Evolutionary conservation across 2,329 filamentous ascomycete genomes (phyloP).

Genomic region (Escovopsis sp.): DNA sequence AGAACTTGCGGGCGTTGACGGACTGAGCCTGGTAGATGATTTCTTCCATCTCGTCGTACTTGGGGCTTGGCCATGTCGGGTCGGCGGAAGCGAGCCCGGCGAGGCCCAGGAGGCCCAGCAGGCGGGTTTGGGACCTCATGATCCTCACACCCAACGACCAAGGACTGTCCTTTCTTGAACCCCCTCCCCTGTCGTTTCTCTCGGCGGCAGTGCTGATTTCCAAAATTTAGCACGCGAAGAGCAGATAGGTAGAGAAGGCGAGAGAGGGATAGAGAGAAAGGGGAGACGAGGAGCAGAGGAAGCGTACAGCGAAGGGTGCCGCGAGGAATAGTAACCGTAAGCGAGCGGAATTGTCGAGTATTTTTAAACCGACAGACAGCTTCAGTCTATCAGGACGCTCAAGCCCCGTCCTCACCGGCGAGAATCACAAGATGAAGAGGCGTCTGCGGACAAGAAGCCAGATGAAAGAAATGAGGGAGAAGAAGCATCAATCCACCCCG

Average conservation of each 20-base stretch:
- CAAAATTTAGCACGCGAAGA: too few species aligned
- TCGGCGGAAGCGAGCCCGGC: slow-evolving; percentile 24
- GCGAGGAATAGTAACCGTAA: neutral
- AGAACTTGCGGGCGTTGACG: slow-evolving; percentile 39
- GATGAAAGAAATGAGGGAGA: too few species aligned
- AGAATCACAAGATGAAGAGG: too few species aligned
- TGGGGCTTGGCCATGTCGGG: slow-evolving; percentile 45
- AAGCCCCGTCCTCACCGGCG: too few species aligned
- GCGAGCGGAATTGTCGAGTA: too few species aligned
- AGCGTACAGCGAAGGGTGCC: neutral
- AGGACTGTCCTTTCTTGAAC: neutral
- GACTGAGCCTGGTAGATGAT: slow-evolving; percentile 45
- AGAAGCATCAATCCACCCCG: too few species aligned
- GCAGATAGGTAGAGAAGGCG: neutral
- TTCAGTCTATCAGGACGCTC: too few species aligned
- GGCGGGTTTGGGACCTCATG: slow-evolving; percentile 9
- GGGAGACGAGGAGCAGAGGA: neutral
- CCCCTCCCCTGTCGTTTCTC: too few species aligned
- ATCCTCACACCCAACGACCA: neutral
- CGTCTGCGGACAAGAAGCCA: too few species aligned
- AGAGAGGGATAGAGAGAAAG: neutral
- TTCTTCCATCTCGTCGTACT: slow-evolving; percentile 47
- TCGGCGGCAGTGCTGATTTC: too few species aligned
- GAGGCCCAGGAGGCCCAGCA: slow-evolving; percentile 24
- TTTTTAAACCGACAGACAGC: too few species aligned